Evolutionary conservation across 1,284 basidiomycete genomes (phyloP).

Genomic region (Irpex sp.): DNA sequence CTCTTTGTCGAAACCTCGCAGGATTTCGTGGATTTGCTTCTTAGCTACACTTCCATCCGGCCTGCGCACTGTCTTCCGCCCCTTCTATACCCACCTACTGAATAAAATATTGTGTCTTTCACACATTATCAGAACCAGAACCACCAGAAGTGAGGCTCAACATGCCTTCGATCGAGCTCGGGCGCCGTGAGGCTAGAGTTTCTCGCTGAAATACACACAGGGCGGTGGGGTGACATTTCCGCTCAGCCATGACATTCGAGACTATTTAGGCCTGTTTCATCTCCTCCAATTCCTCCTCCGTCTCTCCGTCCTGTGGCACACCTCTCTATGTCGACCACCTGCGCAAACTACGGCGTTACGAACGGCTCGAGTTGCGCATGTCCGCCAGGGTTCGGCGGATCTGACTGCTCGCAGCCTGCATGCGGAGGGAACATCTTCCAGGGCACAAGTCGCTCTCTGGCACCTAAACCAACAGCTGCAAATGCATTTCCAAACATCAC

Average conservation of each 20-base stretch:
- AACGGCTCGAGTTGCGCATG: conserved; percentile 63
- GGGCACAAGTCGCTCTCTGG: conserved; percentile 51
- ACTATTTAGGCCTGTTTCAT: not conserved
- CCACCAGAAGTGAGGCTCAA: not conserved
- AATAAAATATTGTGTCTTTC: not conserved
- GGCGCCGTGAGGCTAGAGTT: not conserved
- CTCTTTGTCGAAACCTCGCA: not conserved
- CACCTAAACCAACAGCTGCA: conserved; percentile 32
- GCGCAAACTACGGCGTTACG: conserved; percentile 66
- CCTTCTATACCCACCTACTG: not conserved
- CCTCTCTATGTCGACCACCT: conserved; percentile 30
- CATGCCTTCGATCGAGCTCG: not conserved
- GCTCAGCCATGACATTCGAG: not conserved
- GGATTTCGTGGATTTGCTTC: not conserved
- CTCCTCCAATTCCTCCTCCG: not conserved
- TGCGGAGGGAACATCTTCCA: conserved; percentile 83
- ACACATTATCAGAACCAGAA: not conserved
- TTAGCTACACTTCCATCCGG: not conserved
- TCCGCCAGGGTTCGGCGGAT: conserved; percentile 73
- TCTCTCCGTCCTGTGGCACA: not conserved
- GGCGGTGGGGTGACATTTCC: not conserved
- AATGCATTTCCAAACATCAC: conserved; percentile 58
- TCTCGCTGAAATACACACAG: not conserved
- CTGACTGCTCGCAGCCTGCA: conserved; percentile 62
- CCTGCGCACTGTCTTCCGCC: not conserved